These are phyloP conservation scores for Striga hermonthica DNA, from an alignment of 305 asterid genomes.

Conservation along the genomic window DNA sequence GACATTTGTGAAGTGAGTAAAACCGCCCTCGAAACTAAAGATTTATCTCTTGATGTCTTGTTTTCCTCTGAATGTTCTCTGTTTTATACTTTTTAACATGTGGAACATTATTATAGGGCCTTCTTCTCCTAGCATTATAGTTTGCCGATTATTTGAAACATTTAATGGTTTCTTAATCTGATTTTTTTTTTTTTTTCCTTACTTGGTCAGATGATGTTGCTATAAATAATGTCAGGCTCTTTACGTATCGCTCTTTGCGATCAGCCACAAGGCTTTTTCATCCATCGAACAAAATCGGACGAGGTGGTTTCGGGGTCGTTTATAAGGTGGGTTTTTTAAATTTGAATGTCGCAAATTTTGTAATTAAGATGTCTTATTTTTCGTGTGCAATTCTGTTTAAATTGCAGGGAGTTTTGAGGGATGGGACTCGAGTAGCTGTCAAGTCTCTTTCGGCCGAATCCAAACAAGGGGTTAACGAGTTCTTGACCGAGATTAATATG, in stretches of 20 bases:
- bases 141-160: too few relatives aligned
- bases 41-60: too few relatives aligned
- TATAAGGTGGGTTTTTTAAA: conserved; percentile 42
- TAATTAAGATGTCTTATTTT: neutral
- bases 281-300: conserved; percentile 65
- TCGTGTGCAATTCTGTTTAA: neutral
- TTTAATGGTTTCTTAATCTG: too few relatives aligned
- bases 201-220: conserved; percentile 40
- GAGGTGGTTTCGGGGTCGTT: conserved; percentile 83
- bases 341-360: neutral
- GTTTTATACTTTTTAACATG: too few relatives aligned
- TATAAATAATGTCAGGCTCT: conserved; percentile 56
- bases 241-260: conserved; percentile 57
- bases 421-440: conserved; percentile 70
- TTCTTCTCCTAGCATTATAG: too few relatives aligned
- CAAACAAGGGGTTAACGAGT: conserved; percentile 71
- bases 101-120: too few relatives aligned
- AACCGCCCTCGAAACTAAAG: too few relatives aligned
- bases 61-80: too few relatives aligned
- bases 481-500: conserved; percentile 69
- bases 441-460: conserved; percentile 76
- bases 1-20: too few relatives aligned
- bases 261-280: conserved; percentile 70
- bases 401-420: conserved; percentile 72
- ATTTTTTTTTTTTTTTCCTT: neutral